Percentiles rank a stretch among this genome's conserved stretches.
Evolutionary conservation across 345 rosid species (phyloP).

Genomic region (Dipteronia sinensis): DNA sequence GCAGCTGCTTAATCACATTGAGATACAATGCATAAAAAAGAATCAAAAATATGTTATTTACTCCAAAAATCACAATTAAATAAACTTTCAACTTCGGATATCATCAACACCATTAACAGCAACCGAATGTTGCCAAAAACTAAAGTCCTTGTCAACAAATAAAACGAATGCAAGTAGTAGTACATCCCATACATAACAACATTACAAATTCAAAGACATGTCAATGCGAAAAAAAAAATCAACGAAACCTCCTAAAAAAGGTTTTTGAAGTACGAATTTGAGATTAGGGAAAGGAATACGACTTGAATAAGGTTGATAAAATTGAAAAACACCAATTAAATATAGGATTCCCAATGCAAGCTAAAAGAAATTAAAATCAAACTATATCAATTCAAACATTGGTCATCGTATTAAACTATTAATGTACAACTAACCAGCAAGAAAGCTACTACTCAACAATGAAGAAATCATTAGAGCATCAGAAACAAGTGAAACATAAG

Average conservation of each 20-base stretch:
- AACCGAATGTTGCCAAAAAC: not conserved
- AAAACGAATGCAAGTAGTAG: not conserved
- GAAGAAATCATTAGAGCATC: no score
- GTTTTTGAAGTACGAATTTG: not conserved
- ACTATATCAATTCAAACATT: not conserved
- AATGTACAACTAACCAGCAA: not conserved
- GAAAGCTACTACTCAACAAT: not conserved
- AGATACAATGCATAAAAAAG: not conserved
- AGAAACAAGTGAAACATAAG: not conserved
- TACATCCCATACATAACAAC: not conserved
- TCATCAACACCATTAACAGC: not conserved
- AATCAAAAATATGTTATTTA: not conserved
- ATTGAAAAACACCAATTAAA: not conserved
- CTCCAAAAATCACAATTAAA: slow-evolving; percentile 1
- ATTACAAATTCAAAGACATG: not conserved
- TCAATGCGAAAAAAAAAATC: no score
- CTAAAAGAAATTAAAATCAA: not conserved
- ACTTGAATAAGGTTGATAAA: not conserved
- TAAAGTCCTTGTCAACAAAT: not conserved
- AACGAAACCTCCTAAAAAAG: not conserved
- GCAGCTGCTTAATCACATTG: not conserved
- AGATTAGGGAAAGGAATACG: no score
- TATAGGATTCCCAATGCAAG: no score
- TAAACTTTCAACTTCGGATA: not conserved
- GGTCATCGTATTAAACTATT: not conserved